phyloP scores from a whole-genome alignment of 2,329 filamentous ascomycete species.

The Dothideomycetes sp. region DNA sequence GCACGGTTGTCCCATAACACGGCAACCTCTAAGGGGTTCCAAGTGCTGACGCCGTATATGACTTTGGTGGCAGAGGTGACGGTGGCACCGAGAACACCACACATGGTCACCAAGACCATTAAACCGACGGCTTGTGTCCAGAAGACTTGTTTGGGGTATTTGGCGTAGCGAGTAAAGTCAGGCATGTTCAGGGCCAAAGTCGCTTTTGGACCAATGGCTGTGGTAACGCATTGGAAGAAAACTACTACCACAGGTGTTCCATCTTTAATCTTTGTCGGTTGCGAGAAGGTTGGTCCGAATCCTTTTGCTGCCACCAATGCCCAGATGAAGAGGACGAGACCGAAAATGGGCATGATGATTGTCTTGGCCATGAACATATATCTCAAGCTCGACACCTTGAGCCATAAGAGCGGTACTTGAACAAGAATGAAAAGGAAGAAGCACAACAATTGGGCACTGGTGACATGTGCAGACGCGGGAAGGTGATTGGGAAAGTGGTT shows the following conservation, averaged over 20 bases:
- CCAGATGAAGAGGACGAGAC: conserved; percentile 55
- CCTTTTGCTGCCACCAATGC: conserved; percentile 47
- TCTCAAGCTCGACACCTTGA: conserved; percentile 36
- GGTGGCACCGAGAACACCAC: conserved; percentile 46
- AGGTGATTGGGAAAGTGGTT: conserved; percentile 30
- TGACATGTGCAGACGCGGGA: conserved; percentile 32
- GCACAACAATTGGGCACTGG: conserved; percentile 31
- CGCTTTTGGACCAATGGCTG: conserved; percentile 18
- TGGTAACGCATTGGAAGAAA: conserved; percentile 18
- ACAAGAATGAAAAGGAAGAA: conserved; percentile 35
- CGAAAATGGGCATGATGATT: conserved; percentile 45
- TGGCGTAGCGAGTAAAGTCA: conserved; percentile 21
- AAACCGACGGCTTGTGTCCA: conserved; percentile 36
- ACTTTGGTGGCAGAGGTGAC: conserved; percentile 45
- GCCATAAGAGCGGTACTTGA: conserved; percentile 34
- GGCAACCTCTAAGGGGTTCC: conserved; percentile 36
- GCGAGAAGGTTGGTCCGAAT: conserved; percentile 25
- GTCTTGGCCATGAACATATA: conserved; percentile 43
- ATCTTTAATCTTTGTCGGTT: conserved; percentile 16
- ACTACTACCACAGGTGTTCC: conserved; percentile 15
- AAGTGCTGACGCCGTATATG: conserved; percentile 39
- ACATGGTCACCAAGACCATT: conserved; percentile 38
- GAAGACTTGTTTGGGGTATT: conserved; percentile 26
- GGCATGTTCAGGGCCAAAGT: conserved; percentile 12
- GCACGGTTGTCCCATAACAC: conserved; percentile 31